Evolutionary conservation across 305 asterid species (phyloP), one percentile per base, ranked within the genome.

Genomic region (Caryopteris hybrid): DNA sequence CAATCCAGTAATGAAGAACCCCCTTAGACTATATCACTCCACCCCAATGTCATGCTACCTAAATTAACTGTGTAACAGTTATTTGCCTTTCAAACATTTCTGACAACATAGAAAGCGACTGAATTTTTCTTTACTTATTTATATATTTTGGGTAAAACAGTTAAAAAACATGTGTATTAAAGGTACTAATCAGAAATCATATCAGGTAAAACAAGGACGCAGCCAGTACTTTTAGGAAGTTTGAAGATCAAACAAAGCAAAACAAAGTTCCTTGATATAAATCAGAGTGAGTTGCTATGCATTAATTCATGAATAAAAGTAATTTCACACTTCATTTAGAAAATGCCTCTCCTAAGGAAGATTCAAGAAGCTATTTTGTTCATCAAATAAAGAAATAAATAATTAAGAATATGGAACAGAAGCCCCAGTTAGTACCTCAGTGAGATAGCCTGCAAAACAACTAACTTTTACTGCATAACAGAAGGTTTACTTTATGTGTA

Each of bases 281-380:
- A 25, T 25, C 31, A 25, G 4, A 25, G 31, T 25, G 31, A 25
- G 4, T 25, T 25, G 2, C 27, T 46, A 38, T 16, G 39, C 74
- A 61, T 54, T 68, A 45, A 54, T 47, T 53, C 67, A 68, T 8
- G 18, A 43, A 42, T 51, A 57, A 25, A 68, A 8, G 27, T 23
- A 20, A 6, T 33, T 38, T 48, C 34, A 12, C 31, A 25, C 31
- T 25, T 25, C 31, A 25, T 57, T 54, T 4, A 56, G 13, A 10
- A 72, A 41, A 21, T 14, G 64, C 45, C 42, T 34, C 6, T 25
- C 10, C 57, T 39, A 61, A 14, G 53, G 43, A 21, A 64, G 14
- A 47, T 55, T 41, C n/a, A 16, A n/a, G 6, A 33, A 25, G 27
- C n/a, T 34, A 53, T 34, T 27, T 41, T 23, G 55, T 38, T 46